Percentiles rank a stretch among this genome's conserved stretches.
phyloP scores from a whole-genome alignment of 768 basidiomycete genomes.

The Artomyces pyxidatus region DNA sequence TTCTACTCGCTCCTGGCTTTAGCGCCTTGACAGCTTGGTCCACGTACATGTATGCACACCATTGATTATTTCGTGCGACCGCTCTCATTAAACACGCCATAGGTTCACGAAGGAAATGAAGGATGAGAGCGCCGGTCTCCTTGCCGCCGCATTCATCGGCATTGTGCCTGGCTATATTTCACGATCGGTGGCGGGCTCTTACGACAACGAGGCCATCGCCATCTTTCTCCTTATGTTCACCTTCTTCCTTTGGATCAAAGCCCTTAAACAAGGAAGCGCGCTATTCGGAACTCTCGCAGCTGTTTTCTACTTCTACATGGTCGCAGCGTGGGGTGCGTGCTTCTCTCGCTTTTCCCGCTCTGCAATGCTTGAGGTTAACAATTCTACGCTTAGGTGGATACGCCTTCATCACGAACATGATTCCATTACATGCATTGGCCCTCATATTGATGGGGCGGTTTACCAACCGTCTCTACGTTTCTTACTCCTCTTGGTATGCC shows the following conservation, averaged over 20 bases:
- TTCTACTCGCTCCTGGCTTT: conserved; percentile 93
- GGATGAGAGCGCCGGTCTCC: conserved; percentile 89
- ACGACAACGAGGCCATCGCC: conserved; percentile 99
- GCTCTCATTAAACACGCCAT: not conserved
- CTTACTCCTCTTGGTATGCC: conserved; percentile 96
- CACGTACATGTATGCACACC: conserved; percentile 83
- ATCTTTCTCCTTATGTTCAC: conserved; percentile 99
- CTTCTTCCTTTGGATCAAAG: conserved; percentile 95
- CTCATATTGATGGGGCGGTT: conserved; percentile 95
- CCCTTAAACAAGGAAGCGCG: conserved; percentile 88
- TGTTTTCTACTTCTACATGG: conserved; percentile 99
- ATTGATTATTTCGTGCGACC: not conserved
- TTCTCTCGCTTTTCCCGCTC: not conserved
- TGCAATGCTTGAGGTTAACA: not conserved
- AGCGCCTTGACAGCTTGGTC: conserved; percentile 95
- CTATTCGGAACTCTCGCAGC: conserved; percentile 87
- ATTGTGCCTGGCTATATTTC: conserved; percentile 99
- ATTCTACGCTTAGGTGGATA: conserved; percentile 97
- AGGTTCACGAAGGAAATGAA: conserved; percentile 98
- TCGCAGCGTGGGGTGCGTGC: conserved; percentile 93
- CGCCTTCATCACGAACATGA: conserved; percentile 99
- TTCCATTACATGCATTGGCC: conserved; percentile 91
- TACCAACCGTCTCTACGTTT: conserved; percentile 85
- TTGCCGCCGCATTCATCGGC: conserved; percentile 96
- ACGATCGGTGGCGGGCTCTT: conserved; percentile 96